phyloP scores from a whole-genome alignment of 371 early-diverging fungal genomes.

The Mucor ambiguus region DNA sequence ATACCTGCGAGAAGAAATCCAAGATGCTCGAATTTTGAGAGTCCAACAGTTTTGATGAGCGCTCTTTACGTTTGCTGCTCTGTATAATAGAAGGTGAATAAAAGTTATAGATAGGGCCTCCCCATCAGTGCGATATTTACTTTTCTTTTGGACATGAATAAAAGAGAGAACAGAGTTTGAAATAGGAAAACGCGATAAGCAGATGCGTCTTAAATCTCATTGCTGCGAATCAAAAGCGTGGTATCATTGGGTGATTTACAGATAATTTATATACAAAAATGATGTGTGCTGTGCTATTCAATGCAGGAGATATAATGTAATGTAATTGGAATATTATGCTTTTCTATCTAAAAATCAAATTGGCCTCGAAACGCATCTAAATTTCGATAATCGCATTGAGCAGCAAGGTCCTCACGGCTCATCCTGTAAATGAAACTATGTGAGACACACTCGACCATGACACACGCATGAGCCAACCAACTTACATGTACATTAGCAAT shows the following conservation, averaged over 20 bases:
- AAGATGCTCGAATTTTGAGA: constrained; percentile 1
- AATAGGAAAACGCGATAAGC: neutral
- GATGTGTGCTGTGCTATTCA: neutral
- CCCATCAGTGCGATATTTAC: neutral
- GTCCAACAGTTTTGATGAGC: neutral
- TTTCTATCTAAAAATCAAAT: constrained; percentile 75
- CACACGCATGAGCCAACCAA: neutral
- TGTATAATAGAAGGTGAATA: neutral
- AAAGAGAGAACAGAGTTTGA: neutral
- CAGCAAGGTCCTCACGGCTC: constrained; percentile 75
- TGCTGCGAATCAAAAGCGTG: neutral
- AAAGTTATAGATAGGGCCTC: neutral
- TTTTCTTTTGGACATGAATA: neutral
- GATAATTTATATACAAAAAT: neutral
- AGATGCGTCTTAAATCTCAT: neutral
- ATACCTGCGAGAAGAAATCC: constrained; percentile 2
- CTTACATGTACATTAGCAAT: constrained; percentile 77
- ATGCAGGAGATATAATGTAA: neutral
- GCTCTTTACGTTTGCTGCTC: neutral
- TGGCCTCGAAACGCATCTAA: constrained; percentile 75
- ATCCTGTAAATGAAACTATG: constrained; percentile 37
- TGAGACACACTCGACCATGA: constrained; percentile 5
- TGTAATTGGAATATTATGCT: neutral
- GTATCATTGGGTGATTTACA: too few relatives aligned
- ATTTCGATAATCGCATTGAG: constrained; percentile 72